Evolutionary conservation across 106 monocot genomes (phyloP).

Genomic region (Dendrobium huoshanense): DNA sequence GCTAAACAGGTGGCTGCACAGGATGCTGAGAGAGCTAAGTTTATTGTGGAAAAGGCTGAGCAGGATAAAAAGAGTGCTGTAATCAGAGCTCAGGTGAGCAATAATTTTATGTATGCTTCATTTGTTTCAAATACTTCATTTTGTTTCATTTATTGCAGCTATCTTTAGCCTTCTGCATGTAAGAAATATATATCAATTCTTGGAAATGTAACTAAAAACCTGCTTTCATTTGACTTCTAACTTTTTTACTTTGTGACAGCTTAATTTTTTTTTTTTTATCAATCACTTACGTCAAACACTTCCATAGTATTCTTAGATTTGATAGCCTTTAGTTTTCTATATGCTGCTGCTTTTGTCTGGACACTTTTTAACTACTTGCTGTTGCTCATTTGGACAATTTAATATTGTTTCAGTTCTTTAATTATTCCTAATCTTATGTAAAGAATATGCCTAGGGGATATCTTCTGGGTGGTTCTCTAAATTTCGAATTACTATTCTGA

Average conservation of each 20-base stretch:
- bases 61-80: constrained; percentile 74
- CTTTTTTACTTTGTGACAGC: background rate
- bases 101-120: background rate
- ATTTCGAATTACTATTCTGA: background rate
- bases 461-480: too few relatives aligned
- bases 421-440: too few relatives aligned
- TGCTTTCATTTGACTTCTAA: background rate
- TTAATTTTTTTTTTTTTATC: too few relatives aligned
- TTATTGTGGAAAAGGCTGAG: constrained; percentile 68
- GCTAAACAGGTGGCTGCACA: constrained; percentile 81
- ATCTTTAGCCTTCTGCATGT: background rate
- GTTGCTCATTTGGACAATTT: too few relatives aligned
- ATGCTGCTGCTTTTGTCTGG: too few relatives aligned
- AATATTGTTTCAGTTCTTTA: too few relatives aligned
- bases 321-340: too few relatives aligned
- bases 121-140: background rate
- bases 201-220: background rate
- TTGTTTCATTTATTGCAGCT: background rate
- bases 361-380: too few relatives aligned
- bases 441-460: too few relatives aligned
- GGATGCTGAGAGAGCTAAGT: constrained; percentile 70
- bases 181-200: background rate
- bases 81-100: constrained; percentile 56
- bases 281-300: too few relatives aligned
- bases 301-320: too few relatives aligned